These are phyloP conservation scores for Tetrapisispora pingtungensis DNA, from an alignment of 805 yeast genomes.

Conservation along the genomic window DNA sequence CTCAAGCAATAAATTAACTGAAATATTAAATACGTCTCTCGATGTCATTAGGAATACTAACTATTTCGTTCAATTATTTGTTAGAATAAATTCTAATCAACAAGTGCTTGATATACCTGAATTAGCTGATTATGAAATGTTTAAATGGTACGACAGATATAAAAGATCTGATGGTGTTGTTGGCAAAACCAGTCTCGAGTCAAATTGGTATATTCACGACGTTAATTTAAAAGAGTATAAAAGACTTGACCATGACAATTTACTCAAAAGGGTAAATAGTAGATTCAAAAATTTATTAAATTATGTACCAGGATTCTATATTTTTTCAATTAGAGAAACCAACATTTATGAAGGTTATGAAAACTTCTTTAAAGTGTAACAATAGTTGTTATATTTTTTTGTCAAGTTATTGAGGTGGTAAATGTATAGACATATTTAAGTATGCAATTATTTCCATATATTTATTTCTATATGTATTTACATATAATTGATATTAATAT, in stretches of 20 bases:
- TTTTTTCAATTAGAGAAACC: background rate
- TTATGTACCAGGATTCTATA: background rate
- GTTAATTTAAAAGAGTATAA: background rate
- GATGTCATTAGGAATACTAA: background rate
- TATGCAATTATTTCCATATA: background rate
- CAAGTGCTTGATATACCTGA: background rate
- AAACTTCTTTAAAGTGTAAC: background rate
- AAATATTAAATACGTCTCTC: background rate
- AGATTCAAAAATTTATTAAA: background rate
- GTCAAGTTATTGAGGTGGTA: background rate
- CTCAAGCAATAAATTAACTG: background rate
- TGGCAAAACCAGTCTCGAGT: background rate
- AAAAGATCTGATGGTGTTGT: too few species aligned
- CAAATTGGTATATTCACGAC: background rate
- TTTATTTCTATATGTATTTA: conserved; percentile 1
- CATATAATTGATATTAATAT: background rate
- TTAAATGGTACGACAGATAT: background rate
- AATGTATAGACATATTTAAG: background rate
- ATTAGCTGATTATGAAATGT: background rate
- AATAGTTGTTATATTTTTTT: background rate
- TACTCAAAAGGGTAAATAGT: background rate
- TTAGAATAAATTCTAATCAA: background rate
- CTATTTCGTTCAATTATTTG: background rate
- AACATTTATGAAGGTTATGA: conserved; percentile 2
- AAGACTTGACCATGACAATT: background rate